A percentile compares a stretch with the other conserved stretches of the same genome.
These are phyloP conservation scores for Ophiostoma novo-ulmi DNA, from an alignment of 2,329 filamentous ascomycete species.

Conservation along the genomic window DNA sequence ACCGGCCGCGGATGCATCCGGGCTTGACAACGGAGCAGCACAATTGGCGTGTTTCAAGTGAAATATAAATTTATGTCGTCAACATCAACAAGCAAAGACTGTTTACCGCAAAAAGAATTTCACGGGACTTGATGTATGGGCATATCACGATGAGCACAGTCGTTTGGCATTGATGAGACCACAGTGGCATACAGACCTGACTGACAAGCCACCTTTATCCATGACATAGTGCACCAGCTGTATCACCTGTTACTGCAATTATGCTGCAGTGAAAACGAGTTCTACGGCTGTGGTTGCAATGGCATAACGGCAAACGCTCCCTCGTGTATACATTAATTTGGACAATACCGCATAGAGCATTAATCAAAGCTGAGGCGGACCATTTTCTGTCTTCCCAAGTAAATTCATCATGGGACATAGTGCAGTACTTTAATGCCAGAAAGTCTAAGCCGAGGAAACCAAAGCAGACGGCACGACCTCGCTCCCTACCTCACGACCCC, in stretches of 20 bases:
- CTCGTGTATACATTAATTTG: no score
- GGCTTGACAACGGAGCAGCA: not conserved
- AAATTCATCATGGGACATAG: not conserved
- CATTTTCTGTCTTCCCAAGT: not conserved
- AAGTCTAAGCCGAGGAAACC: not conserved
- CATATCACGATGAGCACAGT: not conserved
- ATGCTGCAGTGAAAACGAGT: not conserved
- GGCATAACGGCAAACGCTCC: not conserved
- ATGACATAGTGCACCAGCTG: no score
- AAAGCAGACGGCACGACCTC: not conserved
- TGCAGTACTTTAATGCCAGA: no score
- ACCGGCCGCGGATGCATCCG: constrained; percentile 10
- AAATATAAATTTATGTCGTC: not conserved
- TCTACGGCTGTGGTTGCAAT: not conserved
- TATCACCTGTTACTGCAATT: not conserved
- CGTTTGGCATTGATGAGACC: not conserved
- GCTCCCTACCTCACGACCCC: not conserved
- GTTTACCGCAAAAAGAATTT: not conserved
- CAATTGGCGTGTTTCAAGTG: not conserved
- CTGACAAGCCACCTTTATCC: no score
- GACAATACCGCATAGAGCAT: no score
- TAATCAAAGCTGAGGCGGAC: not conserved
- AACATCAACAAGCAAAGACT: not conserved
- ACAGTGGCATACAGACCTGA: not conserved
- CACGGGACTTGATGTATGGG: not conserved